Conservation (phyloP, 768 basidiomycete species). For the Mycena filopes region DNA sequence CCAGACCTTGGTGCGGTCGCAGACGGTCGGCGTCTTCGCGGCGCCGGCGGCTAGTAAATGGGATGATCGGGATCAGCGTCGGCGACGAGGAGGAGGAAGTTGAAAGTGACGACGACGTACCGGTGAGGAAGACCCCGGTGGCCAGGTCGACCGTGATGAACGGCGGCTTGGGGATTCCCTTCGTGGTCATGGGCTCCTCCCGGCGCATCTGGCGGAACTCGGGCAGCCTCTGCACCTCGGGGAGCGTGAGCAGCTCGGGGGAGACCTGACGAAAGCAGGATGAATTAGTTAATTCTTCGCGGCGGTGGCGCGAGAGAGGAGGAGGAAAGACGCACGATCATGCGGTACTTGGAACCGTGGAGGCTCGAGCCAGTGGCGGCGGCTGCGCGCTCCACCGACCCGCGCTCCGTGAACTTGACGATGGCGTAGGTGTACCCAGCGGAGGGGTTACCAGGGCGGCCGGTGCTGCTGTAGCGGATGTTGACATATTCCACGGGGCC, state of each 20-base stretch:
- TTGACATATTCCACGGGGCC: not conserved
- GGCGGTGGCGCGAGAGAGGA: not conserved
- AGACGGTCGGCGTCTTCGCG: too few relatives aligned
- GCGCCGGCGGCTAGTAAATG: too few relatives aligned
- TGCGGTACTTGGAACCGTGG: not conserved
- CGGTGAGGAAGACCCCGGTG: too few relatives aligned
- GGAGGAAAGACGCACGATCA: not conserved
- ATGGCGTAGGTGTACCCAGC: conserved; percentile 2
- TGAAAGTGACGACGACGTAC: too few relatives aligned
- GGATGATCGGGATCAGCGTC: too few relatives aligned
- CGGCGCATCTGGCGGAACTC: not conserved
- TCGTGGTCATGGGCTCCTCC: too few relatives aligned
- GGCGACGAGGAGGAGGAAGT: too few relatives aligned
- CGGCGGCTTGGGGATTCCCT: too few relatives aligned
- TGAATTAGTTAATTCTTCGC: not conserved
- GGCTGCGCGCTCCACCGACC: not conserved
- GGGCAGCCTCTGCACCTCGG: not conserved
- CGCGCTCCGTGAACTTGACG: not conserved
- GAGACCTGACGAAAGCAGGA: not conserved
- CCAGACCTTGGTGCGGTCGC: too few relatives aligned
- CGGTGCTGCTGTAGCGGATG: not conserved
- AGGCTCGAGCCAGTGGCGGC: not conserved
- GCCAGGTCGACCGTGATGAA: too few relatives aligned
- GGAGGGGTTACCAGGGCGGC: not conserved
- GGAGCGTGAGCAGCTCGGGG: not conserved